Conservation (phyloP, 805 yeast species). For the Starmerella ratchasimensis region DNA sequence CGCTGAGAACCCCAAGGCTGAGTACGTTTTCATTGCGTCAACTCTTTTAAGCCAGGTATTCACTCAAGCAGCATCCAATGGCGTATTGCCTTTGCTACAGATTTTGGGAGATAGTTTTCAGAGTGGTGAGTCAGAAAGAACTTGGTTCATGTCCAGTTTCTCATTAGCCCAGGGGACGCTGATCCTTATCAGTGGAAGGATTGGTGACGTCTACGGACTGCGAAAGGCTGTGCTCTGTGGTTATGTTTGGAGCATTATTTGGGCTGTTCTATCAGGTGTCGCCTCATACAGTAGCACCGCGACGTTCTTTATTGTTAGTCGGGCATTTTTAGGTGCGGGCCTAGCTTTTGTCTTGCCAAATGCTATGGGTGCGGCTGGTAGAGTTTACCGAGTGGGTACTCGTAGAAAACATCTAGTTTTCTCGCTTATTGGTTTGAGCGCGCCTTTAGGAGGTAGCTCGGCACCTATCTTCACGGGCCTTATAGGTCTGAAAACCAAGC, state of each 20-base stretch:
- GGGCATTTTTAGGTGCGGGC: slow-evolving; percentile 54
- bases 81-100: slow-evolving; percentile 18
- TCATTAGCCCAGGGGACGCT: slow-evolving; percentile 61
- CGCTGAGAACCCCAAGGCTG: slow-evolving; percentile 4
- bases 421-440: slow-evolving; percentile 44
- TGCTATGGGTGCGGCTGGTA: slow-evolving; percentile 43
- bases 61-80: slow-evolving; percentile 29
- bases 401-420: slow-evolving; percentile 39
- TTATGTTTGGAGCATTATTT: slow-evolving; percentile 38
- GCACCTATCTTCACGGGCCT: slow-evolving; percentile 35
- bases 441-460: slow-evolving; percentile 45
- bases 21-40: slow-evolving; percentile 10
- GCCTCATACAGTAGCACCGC: slow-evolving; percentile 31
- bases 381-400: slow-evolving; percentile 12
- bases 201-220: slow-evolving; percentile 60
- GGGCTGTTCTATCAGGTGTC: slow-evolving; percentile 50
- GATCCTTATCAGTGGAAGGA: slow-evolving; percentile 49
- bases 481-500: slow-evolving; percentile 8
- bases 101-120: slow-evolving; percentile 25
- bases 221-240: slow-evolving; percentile 40
- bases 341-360: slow-evolving; percentile 46
- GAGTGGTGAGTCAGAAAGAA: slow-evolving; percentile 22
- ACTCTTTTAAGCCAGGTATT: slow-evolving; percentile 52
- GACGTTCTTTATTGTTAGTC: slow-evolving; percentile 26
- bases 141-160: slow-evolving; percentile 60